A percentile compares a stretch with the other conserved stretches of the same genome.
phyloP scores from a whole-genome alignment of 2,329 filamentous ascomycete genomes.

The Aspergillus fischeri region DNA sequence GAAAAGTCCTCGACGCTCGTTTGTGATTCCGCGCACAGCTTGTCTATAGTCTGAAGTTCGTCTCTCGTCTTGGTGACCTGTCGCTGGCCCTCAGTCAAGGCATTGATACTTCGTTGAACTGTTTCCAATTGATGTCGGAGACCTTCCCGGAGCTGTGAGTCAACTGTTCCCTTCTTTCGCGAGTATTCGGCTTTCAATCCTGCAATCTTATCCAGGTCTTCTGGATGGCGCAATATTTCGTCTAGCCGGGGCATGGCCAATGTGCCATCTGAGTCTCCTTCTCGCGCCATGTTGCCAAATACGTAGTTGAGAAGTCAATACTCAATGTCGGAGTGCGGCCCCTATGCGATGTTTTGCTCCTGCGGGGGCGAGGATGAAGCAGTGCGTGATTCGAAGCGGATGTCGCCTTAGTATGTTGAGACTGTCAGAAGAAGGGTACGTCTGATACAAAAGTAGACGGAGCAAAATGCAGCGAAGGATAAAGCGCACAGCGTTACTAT shows the following conservation, averaged over 20 bases:
- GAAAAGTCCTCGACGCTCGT: conserved; percentile 98
- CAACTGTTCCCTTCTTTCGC: conserved; percentile 88
- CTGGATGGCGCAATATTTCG: conserved; percentile 88
- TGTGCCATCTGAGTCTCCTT: conserved; percentile 52
- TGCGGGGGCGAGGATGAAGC: not conserved
- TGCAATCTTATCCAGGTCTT: conserved; percentile 94
- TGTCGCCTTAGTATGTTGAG: not conserved
- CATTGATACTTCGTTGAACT: conserved; percentile 87
- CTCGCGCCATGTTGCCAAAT: conserved; percentile 31
- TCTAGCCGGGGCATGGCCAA: conserved; percentile 70
- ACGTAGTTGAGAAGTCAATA: not conserved
- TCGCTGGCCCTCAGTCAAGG: conserved; percentile 84
- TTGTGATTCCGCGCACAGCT: conserved; percentile 93
- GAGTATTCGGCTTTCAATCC: conserved; percentile 86
- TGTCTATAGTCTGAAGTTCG: conserved; percentile 98
- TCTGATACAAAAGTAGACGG: not conserved
- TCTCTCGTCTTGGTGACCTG: conserved; percentile 92
- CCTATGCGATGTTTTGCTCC: not conserved
- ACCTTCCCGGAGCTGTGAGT: conserved; percentile 82
- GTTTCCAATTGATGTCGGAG: conserved; percentile 90
- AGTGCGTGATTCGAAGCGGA: not conserved
- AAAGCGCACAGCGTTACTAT: not conserved
- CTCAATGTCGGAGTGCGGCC: not conserved
- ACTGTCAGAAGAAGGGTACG: not conserved
- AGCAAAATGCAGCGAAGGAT: not conserved